These are phyloP conservation scores for Harringtonia lauricola DNA, from an alignment of 2,329 filamentous ascomycete species.

Conservation along the genomic window DNA sequence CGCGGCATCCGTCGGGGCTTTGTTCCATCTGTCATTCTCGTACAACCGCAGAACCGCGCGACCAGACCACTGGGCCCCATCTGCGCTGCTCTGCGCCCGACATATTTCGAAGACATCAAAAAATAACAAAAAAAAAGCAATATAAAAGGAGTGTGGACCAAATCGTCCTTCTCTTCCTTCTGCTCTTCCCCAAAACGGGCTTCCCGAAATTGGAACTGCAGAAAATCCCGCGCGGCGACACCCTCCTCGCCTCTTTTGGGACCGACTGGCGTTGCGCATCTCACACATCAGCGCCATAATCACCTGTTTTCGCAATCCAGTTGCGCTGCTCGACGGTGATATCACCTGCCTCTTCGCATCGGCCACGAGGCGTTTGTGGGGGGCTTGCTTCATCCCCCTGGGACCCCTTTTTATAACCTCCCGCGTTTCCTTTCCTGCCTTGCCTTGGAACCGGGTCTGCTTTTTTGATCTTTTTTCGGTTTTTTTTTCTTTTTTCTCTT, in stretches of 20 bases:
- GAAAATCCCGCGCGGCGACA: slow-evolving; percentile 1
- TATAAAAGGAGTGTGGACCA: background rate
- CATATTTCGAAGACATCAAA: no score
- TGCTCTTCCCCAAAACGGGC: background rate
- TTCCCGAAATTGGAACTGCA: background rate
- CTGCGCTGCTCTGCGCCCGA: no score
- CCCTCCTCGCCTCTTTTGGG: slow-evolving; percentile 1
- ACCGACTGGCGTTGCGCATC: background rate
- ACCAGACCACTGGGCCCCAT: no score
- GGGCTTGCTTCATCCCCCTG: background rate
- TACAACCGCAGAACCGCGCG: no score
- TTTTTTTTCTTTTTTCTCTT: background rate
- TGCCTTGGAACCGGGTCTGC: background rate
- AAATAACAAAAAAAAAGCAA: no score
- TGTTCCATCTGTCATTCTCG: background rate
- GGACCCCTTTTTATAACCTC: background rate
- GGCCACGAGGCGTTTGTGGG: background rate
- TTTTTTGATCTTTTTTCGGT: background rate
- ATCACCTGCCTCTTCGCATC: background rate
- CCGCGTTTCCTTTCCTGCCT: background rate
- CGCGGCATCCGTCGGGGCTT: slow-evolving; percentile 1
- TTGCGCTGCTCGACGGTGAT: slow-evolving; percentile 1
- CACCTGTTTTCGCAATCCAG: slow-evolving; percentile 1
- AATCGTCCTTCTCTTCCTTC: background rate
- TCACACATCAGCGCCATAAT: background rate